Percentiles rank a stretch among this genome's conserved stretches.
These are phyloP conservation scores for Colletotrichum echinochloae DNA, from an alignment of 2,329 filamentous ascomycete genomes.

Conservation along the genomic window DNA sequence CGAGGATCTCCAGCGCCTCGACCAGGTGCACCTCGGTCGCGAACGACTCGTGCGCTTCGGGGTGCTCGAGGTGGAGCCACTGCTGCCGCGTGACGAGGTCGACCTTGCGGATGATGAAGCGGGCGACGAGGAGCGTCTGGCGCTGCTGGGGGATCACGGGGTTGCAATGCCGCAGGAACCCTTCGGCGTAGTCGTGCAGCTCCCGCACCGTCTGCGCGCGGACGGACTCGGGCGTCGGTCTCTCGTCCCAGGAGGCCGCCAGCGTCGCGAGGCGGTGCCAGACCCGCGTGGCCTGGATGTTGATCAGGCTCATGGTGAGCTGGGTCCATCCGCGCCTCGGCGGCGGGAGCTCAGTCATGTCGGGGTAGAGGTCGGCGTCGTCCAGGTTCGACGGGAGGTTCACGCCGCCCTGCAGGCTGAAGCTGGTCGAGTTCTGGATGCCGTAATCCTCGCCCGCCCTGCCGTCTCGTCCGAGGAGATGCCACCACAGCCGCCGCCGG, in stretches of 20 bases:
- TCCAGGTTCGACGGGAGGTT: constrained; percentile 68
- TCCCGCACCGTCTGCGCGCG: constrained; percentile 56
- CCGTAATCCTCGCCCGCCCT: constrained; percentile 70
- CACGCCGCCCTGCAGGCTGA: constrained; percentile 56
- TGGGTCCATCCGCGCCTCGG: constrained; percentile 66
- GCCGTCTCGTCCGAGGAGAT: constrained; percentile 64
- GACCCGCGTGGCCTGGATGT: constrained; percentile 59
- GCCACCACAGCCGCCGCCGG: constrained; percentile 67
- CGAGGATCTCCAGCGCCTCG: constrained; percentile 50
- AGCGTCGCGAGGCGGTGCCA: constrained; percentile 45
- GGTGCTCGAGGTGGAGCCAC: constrained; percentile 43
- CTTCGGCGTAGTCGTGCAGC: constrained; percentile 59
- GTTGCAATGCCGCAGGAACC: constrained; percentile 62
- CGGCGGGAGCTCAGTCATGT: constrained; percentile 60
- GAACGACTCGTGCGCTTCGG: constrained; percentile 40
- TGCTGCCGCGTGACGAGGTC: constrained; percentile 50
- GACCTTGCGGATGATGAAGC: constrained; percentile 50
- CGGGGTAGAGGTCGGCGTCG: constrained; percentile 62
- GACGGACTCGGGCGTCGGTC: constrained; percentile 45
- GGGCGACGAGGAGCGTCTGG: constrained; percentile 46
- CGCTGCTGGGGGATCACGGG: constrained; percentile 61
- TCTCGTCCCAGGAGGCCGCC: constrained; percentile 37
- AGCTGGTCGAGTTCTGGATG: constrained; percentile 42
- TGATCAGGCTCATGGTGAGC: constrained; percentile 67
- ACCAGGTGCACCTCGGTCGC: constrained; percentile 50